phyloP scores from a whole-genome alignment of 208 protist genomes.

The Zelonia costaricensis region DNA sequence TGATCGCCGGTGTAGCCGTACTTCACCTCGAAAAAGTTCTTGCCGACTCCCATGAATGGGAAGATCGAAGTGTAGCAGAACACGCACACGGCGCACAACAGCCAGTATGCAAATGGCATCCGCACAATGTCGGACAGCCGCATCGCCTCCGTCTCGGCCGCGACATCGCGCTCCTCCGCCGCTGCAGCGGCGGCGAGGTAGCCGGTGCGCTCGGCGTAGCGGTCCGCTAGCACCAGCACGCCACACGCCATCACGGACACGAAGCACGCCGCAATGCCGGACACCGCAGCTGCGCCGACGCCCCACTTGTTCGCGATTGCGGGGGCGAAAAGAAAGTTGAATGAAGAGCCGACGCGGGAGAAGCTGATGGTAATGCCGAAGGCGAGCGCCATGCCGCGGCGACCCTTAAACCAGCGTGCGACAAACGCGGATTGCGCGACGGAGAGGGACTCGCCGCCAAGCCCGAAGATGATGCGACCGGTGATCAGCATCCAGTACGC shows the following conservation, averaged over 20 bases:
- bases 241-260: slow-evolving; percentile 69
- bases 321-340: slow-evolving; percentile 92
- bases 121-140: slow-evolving; percentile 36
- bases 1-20: slow-evolving; percentile 60
- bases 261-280: slow-evolving; percentile 60
- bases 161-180: slow-evolving; percentile 35
- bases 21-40: slow-evolving; percentile 87
- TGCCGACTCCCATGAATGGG: slow-evolving; percentile 83
- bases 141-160: slow-evolving; percentile 19
- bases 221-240: slow-evolving; percentile 60
- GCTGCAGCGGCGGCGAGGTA: slow-evolving; percentile 44
- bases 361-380: slow-evolving; percentile 93
- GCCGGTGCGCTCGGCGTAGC: slow-evolving; percentile 67
- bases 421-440: slow-evolving; percentile 92
- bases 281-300: slow-evolving; percentile 62
- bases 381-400: slow-evolving; percentile 86
- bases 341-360: slow-evolving; percentile 86
- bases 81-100: slow-evolving; percentile 81
- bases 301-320: slow-evolving; percentile 54
- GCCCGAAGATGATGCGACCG: slow-evolving; percentile 86
- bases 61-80: slow-evolving; percentile 87
- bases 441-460: slow-evolving; percentile 89
- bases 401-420: slow-evolving; percentile 88
- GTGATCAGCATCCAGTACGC: slow-evolving; percentile 73
- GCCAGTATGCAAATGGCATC: slow-evolving; percentile 79